phyloP scores from a whole-genome alignment of 139 green algal genomes.

The Chlamydomonas incerta region DNA sequence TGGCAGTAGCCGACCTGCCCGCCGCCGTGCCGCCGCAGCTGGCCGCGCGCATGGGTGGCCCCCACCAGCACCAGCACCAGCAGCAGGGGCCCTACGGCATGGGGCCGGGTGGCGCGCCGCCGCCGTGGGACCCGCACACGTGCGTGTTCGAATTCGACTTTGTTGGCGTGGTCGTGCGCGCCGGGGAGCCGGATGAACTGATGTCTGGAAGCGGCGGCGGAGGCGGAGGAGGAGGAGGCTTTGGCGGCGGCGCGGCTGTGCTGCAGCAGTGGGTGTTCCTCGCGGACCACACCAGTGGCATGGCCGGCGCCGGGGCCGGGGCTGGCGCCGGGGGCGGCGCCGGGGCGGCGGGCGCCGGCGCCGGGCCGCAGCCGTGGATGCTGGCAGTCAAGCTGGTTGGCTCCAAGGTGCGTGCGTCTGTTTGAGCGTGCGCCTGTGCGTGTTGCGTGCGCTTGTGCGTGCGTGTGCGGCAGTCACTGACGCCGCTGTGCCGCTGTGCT shows the following conservation, averaged over 20 bases:
- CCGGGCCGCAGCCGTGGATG: slow-evolving; percentile 27
- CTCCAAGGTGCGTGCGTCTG: background rate
- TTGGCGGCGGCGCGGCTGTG: background rate
- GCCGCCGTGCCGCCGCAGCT: background rate
- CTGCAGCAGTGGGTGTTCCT: slow-evolving; percentile 50
- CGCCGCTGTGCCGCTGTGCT: too few species aligned
- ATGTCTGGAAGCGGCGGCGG: too few species aligned
- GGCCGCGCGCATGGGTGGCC: background rate
- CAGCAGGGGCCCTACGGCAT: background rate
- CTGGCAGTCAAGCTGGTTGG: slow-evolving; percentile 40
- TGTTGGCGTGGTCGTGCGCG: slow-evolving; percentile 9
- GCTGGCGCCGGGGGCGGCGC: background rate
- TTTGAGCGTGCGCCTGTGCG: background rate
- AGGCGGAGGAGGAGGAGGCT: background rate
- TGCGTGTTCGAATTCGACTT: slow-evolving; percentile 36
- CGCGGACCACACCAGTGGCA: slow-evolving; percentile 25
- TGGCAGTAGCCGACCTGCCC: background rate
- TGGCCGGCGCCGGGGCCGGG: background rate
- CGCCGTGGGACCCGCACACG: too few species aligned
- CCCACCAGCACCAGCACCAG: background rate
- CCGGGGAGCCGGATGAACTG: background rate
- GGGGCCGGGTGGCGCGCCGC: too few species aligned
- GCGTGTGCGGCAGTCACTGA: background rate
- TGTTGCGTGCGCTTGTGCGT: background rate
- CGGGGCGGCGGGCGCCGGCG: background rate